A percentile compares a stretch with the other conserved stretches of the same genome.
phyloP scores from a whole-genome alignment of 2,329 filamentous ascomycete genomes.

The Aspergillus jensenii region DNA sequence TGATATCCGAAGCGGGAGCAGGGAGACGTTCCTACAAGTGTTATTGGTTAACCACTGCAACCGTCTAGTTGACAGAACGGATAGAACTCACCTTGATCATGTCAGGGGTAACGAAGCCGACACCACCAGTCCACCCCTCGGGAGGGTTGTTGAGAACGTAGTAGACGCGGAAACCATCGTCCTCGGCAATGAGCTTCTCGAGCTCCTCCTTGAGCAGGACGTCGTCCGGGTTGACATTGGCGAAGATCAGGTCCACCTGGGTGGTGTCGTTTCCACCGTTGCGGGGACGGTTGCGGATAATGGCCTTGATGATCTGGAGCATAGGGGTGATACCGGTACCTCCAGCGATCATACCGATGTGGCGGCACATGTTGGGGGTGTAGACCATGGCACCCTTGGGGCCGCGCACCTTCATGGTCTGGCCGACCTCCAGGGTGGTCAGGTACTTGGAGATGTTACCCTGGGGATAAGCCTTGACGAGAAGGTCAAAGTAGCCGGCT shows the following conservation, averaged over 20 bases:
- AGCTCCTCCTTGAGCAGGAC: slow-evolving; percentile 93
- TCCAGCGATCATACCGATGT: slow-evolving; percentile 97
- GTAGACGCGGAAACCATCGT: slow-evolving; percentile 80
- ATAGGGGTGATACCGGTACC: slow-evolving; percentile 98
- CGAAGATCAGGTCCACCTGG: slow-evolving; percentile 91
- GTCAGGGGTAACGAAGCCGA: slow-evolving; percentile 91
- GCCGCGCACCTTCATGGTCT: slow-evolving; percentile 85
- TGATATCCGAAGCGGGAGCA: slow-evolving; percentile 79
- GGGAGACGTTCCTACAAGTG: slow-evolving; percentile 58
- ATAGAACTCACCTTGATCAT: slow-evolving; percentile 75
- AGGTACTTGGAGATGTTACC: slow-evolving; percentile 97
- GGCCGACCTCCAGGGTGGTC: slow-evolving; percentile 76
- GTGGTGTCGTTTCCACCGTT: slow-evolving; percentile 75
- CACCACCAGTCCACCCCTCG: slow-evolving; percentile 84
- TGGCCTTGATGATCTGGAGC: slow-evolving; percentile 92
- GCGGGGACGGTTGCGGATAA: slow-evolving; percentile 70
- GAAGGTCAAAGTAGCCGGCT: slow-evolving; percentile 88
- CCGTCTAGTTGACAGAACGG: neutral
- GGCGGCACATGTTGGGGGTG: slow-evolving; percentile 91
- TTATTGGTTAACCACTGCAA: neutral
- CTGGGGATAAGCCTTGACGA: slow-evolving; percentile 97
- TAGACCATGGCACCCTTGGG: slow-evolving; percentile 99
- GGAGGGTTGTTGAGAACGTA: slow-evolving; percentile 97
- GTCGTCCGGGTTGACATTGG: slow-evolving; percentile 90
- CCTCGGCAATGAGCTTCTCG: slow-evolving; percentile 73